Evolutionary conservation across 345 rosid species (phyloP).

Genomic region (Ricinus communis): DNA sequence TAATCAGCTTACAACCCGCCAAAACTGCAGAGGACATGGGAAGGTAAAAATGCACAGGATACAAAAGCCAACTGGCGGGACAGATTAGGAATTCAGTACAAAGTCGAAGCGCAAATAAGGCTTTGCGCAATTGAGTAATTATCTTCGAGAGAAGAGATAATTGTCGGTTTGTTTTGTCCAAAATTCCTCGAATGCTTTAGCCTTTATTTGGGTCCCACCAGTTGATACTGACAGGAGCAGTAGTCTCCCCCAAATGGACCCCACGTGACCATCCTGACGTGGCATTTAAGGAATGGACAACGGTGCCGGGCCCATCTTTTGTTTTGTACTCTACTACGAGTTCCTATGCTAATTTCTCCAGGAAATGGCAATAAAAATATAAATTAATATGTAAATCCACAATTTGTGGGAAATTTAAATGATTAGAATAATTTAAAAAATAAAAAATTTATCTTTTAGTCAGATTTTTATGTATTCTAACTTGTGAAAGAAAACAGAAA

Average conservation of each 20-base stretch:
- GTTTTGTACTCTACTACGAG: no score
- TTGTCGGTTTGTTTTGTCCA: conserved; percentile 8
- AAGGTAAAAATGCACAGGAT: not conserved
- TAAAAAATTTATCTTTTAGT: no score
- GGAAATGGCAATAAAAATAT: no score
- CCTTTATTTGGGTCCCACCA: not conserved
- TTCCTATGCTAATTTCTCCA: no score
- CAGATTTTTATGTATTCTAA: no score
- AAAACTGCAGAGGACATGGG: not conserved
- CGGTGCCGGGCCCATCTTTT: no score
- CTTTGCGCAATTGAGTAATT: not conserved
- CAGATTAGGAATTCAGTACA: not conserved
- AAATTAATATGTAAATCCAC: no score
- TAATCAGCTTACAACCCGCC: not conserved
- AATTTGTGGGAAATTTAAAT: no score
- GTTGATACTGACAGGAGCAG: not conserved
- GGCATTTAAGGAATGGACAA: not conserved
- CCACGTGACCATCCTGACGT: not conserved
- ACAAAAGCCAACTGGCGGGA: not conserved
- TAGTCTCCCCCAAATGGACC: not conserved
- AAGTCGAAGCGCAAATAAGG: not conserved
- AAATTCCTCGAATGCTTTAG: not conserved
- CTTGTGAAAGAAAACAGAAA: no score
- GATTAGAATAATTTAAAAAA: no score
- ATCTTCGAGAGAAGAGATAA: not conserved